Evolutionary conservation across 129 eudicot species (phyloP).

Genomic region (Saposhnikovia divaricata): DNA sequence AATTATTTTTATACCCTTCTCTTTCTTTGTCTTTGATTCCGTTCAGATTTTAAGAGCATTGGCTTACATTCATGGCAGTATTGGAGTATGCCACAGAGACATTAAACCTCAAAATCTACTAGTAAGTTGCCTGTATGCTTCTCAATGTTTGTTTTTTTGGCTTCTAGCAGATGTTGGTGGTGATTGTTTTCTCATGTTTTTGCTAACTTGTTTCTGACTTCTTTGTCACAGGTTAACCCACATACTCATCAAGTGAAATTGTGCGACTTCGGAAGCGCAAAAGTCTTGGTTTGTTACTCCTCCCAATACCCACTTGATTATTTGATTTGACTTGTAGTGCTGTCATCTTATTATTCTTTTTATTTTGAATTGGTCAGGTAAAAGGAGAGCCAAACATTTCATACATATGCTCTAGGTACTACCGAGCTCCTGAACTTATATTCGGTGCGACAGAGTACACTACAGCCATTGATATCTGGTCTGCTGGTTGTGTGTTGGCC

Average conservation of each 20-base stretch:
- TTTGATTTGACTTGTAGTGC: slow-evolving; percentile 5
- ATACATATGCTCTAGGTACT: slow-evolving; percentile 31
- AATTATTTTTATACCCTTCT: neutral
- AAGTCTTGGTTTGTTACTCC: slow-evolving; percentile 54
- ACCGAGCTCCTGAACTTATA: slow-evolving; percentile 40
- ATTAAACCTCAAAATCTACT: slow-evolving; percentile 82
- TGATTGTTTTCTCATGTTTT: neutral
- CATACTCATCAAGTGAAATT: slow-evolving; percentile 88
- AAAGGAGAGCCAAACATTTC: slow-evolving; percentile 39
- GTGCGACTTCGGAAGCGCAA: slow-evolving; percentile 85
- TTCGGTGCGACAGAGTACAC: slow-evolving; percentile 76
- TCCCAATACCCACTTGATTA: neutral
- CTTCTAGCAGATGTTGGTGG: neutral
- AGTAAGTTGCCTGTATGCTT: slow-evolving; percentile 30
- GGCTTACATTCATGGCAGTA: slow-evolving; percentile 75
- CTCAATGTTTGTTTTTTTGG: neutral
- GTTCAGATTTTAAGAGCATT: slow-evolving; percentile 65
- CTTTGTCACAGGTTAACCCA: slow-evolving; percentile 65
- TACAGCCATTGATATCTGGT: slow-evolving; percentile 39
- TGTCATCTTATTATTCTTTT: neutral
- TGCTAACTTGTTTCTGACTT: slow-evolving; percentile 2
- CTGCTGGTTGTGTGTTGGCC: slow-evolving; percentile 38
- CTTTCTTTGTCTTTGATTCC: neutral
- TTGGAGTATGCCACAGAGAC: slow-evolving; percentile 92
- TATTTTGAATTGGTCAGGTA: slow-evolving; percentile 11